phyloP scores from a whole-genome alignment of 1,284 basidiomycete species.

The Leucocoprinus gongylophorus region DNA sequence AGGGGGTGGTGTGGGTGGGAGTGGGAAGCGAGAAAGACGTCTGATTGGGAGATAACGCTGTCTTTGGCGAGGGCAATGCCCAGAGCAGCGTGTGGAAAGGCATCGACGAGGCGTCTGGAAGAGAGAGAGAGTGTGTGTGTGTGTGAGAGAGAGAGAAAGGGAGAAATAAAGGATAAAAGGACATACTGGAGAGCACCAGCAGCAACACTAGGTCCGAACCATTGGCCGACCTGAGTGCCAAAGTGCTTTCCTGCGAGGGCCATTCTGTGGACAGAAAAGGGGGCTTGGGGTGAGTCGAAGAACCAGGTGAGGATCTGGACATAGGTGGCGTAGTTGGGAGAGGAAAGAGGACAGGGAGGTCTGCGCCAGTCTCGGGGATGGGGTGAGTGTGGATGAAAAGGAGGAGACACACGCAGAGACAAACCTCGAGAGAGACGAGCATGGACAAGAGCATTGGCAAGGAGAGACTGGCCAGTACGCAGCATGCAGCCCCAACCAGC shows the following conservation, averaged over 20 bases:
- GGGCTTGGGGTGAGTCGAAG: constrained; percentile 88
- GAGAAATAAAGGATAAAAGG: not conserved
- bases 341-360: constrained; percentile 53
- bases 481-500: constrained; percentile 99
- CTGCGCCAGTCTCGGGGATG: constrained; percentile 68
- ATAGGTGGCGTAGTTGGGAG: constrained; percentile 67
- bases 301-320: constrained; percentile 92
- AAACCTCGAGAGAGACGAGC: constrained; percentile 82
- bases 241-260: constrained; percentile 91
- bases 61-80: constrained; percentile 83
- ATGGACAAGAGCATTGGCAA: constrained; percentile 84
- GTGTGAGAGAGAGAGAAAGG: not conserved
- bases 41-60: constrained; percentile 77
- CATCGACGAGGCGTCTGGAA: constrained; percentile 65
- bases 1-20: constrained; percentile 19
- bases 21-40: constrained; percentile 79
- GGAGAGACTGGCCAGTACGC: constrained; percentile 86
- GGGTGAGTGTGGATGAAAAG: constrained; percentile 8
- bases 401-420: constrained; percentile 22
- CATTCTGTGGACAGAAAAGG: constrained; percentile 96
- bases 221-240: constrained; percentile 93
- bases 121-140: no score
- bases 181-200: constrained; percentile 88
- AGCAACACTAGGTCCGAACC: constrained; percentile 97
- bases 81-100: constrained; percentile 76